Conservation (phyloP, 768 basidiomycete genomes). For the Xerocomellus intermedius region DNA sequence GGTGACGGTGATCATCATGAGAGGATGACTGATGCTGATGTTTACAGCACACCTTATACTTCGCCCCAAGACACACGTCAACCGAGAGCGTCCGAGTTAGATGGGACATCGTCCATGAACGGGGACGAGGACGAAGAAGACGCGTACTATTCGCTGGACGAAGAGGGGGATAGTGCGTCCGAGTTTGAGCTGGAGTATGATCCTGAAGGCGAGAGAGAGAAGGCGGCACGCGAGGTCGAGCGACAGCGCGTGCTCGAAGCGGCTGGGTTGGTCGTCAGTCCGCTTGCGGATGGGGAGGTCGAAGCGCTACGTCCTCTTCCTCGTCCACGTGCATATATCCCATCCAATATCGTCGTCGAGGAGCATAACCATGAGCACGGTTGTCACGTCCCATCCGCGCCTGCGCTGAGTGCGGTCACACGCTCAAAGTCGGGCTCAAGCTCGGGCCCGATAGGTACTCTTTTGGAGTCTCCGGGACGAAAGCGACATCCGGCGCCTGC, state of each 20-base stretch:
- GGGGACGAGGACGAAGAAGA: constrained; percentile 36
- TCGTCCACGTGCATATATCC: constrained; percentile 23
- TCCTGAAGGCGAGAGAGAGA: constrained; percentile 39
- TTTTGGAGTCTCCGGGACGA: constrained; percentile 35
- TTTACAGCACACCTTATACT: constrained; percentile 25
- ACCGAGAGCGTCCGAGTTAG: constrained; percentile 5
- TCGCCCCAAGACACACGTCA: constrained; percentile 18
- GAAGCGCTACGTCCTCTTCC: neutral
- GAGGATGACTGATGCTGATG: constrained; percentile 14
- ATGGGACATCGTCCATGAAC: constrained; percentile 9
- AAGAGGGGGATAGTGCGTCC: constrained; percentile 26
- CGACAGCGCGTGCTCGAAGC: constrained; percentile 82
- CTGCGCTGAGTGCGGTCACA: neutral
- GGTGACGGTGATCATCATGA: constrained; percentile 6
- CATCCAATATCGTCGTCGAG: constrained; percentile 8
- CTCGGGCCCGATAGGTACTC: constrained; percentile 33
- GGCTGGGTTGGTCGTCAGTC: constrained; percentile 79
- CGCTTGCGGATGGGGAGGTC: neutral
- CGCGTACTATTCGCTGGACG: constrained; percentile 30
- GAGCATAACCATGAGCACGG: neutral
- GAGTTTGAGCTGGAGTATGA: constrained; percentile 1
- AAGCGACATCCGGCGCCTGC: constrained; percentile 29
- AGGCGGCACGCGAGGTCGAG: constrained; percentile 66
- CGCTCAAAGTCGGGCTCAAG: constrained; percentile 10
- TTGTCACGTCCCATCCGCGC: neutral